Percentiles rank a stretch among this genome's conserved stretches.
phyloP scores from a whole-genome alignment of 176 grass and related monocot species.

The maize (Zea mays) region Zm-B73-REFERENCE-NAM-5.0 NC_050100.1:1640501-1641000 shows the following conservation, averaged over 20 bases:
- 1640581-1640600: neutral
- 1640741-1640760: conserved; percentile 35
- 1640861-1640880: conserved; percentile 48
- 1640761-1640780: conserved; percentile 58
- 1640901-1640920: neutral
- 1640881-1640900: neutral
- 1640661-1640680: neutral
- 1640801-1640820: conserved; percentile 58
- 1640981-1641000: neutral
- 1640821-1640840: conserved; percentile 31
- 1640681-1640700: neutral
- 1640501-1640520: neutral
- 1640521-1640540: conserved; percentile 2
- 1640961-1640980: neutral
- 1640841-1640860: conserved; percentile 40
- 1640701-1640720: neutral
- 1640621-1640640: neutral
- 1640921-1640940: neutral
- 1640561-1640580: neutral
- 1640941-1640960: neutral
- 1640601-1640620: neutral
- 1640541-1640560: neutral
- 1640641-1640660: neutral
- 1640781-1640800: conserved; percentile 59
- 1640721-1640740: conserved; percentile 71